Base-by-base conservation (phyloP, 2,329 filamentous ascomycete species). In the Aspergillus ochraceus region DNA sequence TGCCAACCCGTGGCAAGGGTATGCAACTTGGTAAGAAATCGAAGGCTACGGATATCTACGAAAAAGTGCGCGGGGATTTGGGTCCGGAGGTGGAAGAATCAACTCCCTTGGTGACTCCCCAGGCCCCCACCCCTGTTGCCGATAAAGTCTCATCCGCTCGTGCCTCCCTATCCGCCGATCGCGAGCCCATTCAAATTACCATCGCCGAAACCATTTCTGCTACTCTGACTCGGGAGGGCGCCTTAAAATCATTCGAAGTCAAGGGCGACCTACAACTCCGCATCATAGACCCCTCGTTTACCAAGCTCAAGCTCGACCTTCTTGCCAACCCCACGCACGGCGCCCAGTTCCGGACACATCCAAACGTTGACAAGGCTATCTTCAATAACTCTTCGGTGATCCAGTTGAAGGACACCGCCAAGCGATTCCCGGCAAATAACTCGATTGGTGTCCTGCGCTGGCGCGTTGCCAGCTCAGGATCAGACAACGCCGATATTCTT, bases 21-120 rank as follows among this genome's bases (percentile, higher is more conserved):
- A 99, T 99, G 96, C 94, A 98, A 78, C 83, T 99, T 59, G 95
- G 95, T 78, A 98, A 98, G 83, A 99, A 99, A 81, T 96, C 91
- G 61, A 98, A 98, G 83, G 93, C 91, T 22, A 96, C 90, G 30
- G 94, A 96, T 76, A 97, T 98, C 84, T 98, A 96, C 75, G 94
- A 98, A 78, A 90, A 93, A 71, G 93, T 99, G 36, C 89, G 92
- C 66, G 91, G 91, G 60, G 94, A 98, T 66, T 84, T 98, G 73
- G 93, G 92, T n/a, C 85, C 89, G 42, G 92, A 96, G 72, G 87
- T 87, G 42, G 92, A 97, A 73, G 88, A 92, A 59, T 78, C 79
- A 57, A 78, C 78, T 49, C 92, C 92, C 42, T 83, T 96, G 26
- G 88, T 94, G 19, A 81, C 86, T 42, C 78, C 84, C 49, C 82